Base-by-base conservation (phyloP, 164 flowering plant species). In the Tetrastigma voinierianum region DNA sequence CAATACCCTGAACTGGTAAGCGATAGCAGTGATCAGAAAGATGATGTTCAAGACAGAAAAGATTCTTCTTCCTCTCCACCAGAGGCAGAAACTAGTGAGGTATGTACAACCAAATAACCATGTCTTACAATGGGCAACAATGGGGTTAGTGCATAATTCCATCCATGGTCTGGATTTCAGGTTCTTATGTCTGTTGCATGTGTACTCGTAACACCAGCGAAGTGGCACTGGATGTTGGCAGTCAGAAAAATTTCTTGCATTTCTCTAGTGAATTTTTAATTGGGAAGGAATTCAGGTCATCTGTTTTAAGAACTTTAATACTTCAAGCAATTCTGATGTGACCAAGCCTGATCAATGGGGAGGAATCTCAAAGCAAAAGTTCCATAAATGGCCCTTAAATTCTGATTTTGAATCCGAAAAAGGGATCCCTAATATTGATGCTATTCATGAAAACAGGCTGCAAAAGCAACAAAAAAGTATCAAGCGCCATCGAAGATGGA, bases 401-500 rank as follows among this genome's bases (percentile, higher is more conserved):
- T 19, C 62, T 62, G 72, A 79, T 65, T 17, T 67, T 70, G 85
- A 76, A 75, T 66, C 72, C 61, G 88, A 79, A 57, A 88, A 81
- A 76, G 83, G 74, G 16, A 76, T 64, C 53, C n/a, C 66, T 73
- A 65, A 32, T 67, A 13, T 71, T 32, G 81, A 76, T 56, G 59
- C 66, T 48, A 67, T 55, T 59, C 70, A 69, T 56, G 82, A 71
- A n/a, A 43, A 67, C 61, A 62, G 64, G 61, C 64, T 69, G 67
- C 67, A 70, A 40, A 87, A 74, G 67, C 82, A 76, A 55, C 74
- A 75, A 9, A 86, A 76, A 70, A 78, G 81, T 70, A 60, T 87
- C 17, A 96, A 89, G 74, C 91, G 95, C 45, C 93, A 90, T 59
- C 71, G 97, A 44, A 87, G 97, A 81, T 96, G 99, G 99, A 77